Percentiles rank a stretch among this genome's conserved stretches.
phyloP scores from a whole-genome alignment of 116 monocot genomes.

The Zostera marina region DNA sequence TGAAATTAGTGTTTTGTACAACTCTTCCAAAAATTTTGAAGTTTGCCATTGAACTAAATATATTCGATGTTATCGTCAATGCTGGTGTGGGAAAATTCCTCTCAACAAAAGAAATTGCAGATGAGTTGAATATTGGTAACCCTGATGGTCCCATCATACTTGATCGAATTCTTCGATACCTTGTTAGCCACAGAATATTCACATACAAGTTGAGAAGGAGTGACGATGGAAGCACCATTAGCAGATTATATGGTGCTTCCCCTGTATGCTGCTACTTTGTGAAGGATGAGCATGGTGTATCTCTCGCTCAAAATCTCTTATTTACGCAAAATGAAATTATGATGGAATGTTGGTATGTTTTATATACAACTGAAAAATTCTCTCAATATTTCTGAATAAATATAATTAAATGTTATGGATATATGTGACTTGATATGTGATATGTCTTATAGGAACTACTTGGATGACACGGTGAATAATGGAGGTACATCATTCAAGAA shows the following conservation, averaged over 20 bases:
- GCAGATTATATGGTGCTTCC: constrained; percentile 18
- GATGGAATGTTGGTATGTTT: constrained; percentile 26
- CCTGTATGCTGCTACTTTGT: constrained; percentile 29
- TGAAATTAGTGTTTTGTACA: constrained; percentile 7
- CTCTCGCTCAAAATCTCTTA: constrained; percentile 18
- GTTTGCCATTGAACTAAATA: constrained; percentile 26
- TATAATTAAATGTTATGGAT: background rate
- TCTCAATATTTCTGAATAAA: background rate
- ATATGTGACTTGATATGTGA: background rate
- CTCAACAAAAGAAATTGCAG: constrained; percentile 12
- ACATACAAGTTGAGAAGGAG: constrained; percentile 11
- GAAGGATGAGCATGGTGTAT: constrained; percentile 35
- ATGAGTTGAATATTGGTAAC: constrained; percentile 8
- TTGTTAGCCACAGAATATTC: constrained; percentile 27
- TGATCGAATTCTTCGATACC: constrained; percentile 29
- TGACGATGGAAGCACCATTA: background rate
- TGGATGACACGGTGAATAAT: constrained; percentile 31
- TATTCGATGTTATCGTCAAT: constrained; percentile 15
- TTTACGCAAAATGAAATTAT: constrained; percentile 10
- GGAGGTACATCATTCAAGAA: constrained; percentile 50
- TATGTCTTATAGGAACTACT: constrained; percentile 13
- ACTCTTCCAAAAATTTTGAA: constrained; percentile 16
- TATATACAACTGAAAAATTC: background rate
- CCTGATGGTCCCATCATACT: constrained; percentile 13
- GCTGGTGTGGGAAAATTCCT: constrained; percentile 12